Base-by-base conservation (phyloP, 345 rosid species). In the Brassica carinata region DNA sequence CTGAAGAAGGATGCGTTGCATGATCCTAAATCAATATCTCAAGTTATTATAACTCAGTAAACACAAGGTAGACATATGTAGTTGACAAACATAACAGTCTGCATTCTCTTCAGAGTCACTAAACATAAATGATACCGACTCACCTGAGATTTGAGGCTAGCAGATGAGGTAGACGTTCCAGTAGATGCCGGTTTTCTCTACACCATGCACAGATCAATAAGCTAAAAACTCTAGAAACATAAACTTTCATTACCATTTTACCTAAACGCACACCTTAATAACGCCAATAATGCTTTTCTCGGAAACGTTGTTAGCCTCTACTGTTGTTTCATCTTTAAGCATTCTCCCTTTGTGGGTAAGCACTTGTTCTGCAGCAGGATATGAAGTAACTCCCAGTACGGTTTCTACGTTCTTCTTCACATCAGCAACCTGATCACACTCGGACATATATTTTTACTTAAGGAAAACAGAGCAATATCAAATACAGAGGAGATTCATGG, bases 291-390 rank as follows among this genome's bases (percentile, higher is more conserved):
- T 84, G 76, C 87, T 87, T 78, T 89, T 86, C 84, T 91, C 97
- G 10, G 79, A 79, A 18, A 93, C 87, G 75, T 86, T 85, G 70
- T 90, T 90, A 36, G 85, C 92, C 11, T 79, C 91, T 76, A 93
- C 26, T 48, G 98, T 93, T 2, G 93, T 87, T 74, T 77, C 70
- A 76, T 93, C 94, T 75, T 84, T 84, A 36, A 93, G 94, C 55
- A 91, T 90, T 77, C 86, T 91, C 53, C 94, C 94, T 77, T 89
- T 88, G 64, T 88, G 75, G 75, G 91, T 89, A 43, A 93, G 92
- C 91, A 91, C 87, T 79, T 86, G 96, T 33, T 83, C 87, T 67
- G 80, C 79, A 57, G 96, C 89, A 38, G 57, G 57, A 48, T 48
- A 48, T 14, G 57, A 2, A 53, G 94, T 85, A 8, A 77, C 74